phyloP scores from a whole-genome alignment of 495 filamentous ascomycete genomes.

The Penicillium dipodomyicola region DNA sequence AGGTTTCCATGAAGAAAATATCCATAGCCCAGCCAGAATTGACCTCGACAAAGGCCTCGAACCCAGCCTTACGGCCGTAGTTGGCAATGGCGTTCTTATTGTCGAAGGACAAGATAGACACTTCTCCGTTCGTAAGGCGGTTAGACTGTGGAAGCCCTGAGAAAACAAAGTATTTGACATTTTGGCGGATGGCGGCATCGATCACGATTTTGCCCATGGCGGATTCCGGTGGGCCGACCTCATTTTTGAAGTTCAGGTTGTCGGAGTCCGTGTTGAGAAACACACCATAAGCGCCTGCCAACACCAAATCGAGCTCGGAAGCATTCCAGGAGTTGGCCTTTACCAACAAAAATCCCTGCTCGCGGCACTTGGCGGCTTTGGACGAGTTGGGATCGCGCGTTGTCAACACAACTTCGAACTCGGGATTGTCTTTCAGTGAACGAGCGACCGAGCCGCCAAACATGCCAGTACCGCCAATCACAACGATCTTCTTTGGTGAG shows the following conservation, averaged over 20 bases:
- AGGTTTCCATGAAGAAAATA: slow-evolving; percentile 22
- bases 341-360: no score
- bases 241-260: slow-evolving; percentile 21
- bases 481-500: no score
- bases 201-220: slow-evolving; percentile 32
- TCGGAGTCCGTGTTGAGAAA: slow-evolving; percentile 39
- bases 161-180: slow-evolving; percentile 31
- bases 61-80: slow-evolving; percentile 13
- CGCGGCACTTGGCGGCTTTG: slow-evolving; percentile 26
- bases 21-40: slow-evolving; percentile 30
- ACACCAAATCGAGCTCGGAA: no score
- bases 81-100: slow-evolving; percentile 26
- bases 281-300: slow-evolving; percentile 20
- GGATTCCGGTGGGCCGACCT: slow-evolving; percentile 23
- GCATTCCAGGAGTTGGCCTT: no score
- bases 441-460: slow-evolving; percentile 48
- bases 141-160: slow-evolving; percentile 16
- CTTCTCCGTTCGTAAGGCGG: slow-evolving; percentile 24
- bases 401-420: slow-evolving; percentile 38
- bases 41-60: slow-evolving; percentile 23
- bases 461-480: slow-evolving; percentile 27
- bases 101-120: neutral
- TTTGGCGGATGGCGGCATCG: slow-evolving; percentile 22
- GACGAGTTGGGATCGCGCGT: slow-evolving; percentile 40
- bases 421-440: slow-evolving; percentile 31